Base-by-base conservation (phyloP, 768 basidiomycete species). In the Tephrocybe sp. region DNA sequence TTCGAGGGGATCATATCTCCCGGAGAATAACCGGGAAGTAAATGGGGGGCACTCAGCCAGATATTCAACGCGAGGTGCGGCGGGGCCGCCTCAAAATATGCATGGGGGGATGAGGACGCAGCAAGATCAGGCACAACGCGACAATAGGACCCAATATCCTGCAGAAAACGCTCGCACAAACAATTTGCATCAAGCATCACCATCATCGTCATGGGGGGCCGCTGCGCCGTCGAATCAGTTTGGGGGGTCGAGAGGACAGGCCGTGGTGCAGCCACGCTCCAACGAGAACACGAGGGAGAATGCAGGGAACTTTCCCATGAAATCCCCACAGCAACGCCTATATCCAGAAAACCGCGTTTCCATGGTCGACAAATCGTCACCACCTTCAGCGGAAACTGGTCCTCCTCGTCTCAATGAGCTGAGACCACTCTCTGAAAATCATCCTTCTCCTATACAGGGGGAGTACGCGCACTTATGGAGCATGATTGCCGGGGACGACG, bases 291-390 rank as follows among this genome's bases (percentile, higher is more conserved):
- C 42, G 42, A 43, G 42, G 28, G 34, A 54, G 44, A 34, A 10
- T 41, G 30, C 24, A 43, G 11, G 11, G 34, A 36, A 36, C 34
- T 7, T 36, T 36, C 15, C 34, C 9, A 36, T 30, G 28, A 30
- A 5, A 30, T 30, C 28, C 11, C 28, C 28, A 30, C 28, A 30
- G 45, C 52, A 43, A 37, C 46, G 34, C 50, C 60, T 32, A 30
- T 37, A 9, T 47, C 52, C 28, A 30, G 28, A 30, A 5, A 5
- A 30, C 50, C 59, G 51, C 30, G 49, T 49, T 20, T 48, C 50
- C 33, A 51, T 57, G 32, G 43, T 57, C 24, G 60, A 62, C 21
- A 61, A 58, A 50, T 55, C 60, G 14, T 48, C 58, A 24, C 60
- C 57, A n/a, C 48, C 51, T 9, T 37, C 55, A 17, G 43, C 45